Conservation (phyloP, 2,329 filamentous ascomycete genomes). For the Westerdykella sp. region DNA sequence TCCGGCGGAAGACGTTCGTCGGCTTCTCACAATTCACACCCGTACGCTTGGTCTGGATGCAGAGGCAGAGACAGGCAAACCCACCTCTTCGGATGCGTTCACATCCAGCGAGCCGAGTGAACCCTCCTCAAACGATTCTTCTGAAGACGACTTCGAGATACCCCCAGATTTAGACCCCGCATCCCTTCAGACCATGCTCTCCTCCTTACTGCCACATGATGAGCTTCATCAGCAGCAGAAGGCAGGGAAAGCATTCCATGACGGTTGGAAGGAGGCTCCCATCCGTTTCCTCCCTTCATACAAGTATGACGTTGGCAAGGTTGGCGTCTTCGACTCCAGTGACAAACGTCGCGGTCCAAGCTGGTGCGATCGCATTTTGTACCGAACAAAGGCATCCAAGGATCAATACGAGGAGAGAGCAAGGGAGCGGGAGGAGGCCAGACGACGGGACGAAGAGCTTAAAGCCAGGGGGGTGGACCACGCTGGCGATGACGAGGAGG, state of each 20-base stretch:
- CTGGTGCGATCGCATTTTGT: slow-evolving; percentile 95
- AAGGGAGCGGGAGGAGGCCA: slow-evolving; percentile 60
- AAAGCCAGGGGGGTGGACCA: slow-evolving; percentile 69
- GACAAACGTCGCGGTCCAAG: slow-evolving; percentile 90
- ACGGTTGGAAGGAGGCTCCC: slow-evolving; percentile 84
- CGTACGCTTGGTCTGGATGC: slow-evolving; percentile 32
- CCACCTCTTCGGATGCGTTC: slow-evolving; percentile 6
- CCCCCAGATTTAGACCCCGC: slow-evolving; percentile 62
- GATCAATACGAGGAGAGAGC: slow-evolving; percentile 58
- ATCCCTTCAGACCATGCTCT: slow-evolving; percentile 80
- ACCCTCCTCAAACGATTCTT: slow-evolving; percentile 1
- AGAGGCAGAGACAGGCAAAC: slow-evolving; percentile 3
- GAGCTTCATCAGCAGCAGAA: slow-evolving; percentile 72
- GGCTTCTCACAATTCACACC: slow-evolving; percentile 75
- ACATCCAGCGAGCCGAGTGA: neutral
- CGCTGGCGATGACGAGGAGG: slow-evolving; percentile 65
- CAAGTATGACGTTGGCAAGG: slow-evolving; percentile 94
- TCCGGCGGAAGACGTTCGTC: slow-evolving; percentile 82
- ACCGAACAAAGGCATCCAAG: slow-evolving; percentile 66
- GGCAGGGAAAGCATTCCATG: slow-evolving; percentile 72
- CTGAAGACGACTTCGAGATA: slow-evolving; percentile 29
- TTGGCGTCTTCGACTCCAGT: slow-evolving; percentile 87
- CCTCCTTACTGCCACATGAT: slow-evolving; percentile 83
- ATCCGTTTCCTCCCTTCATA: slow-evolving; percentile 91
- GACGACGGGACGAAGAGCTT: slow-evolving; percentile 77